These are phyloP conservation scores for Populus nigra DNA, from an alignment of 345 rosid species.

Conservation along the genomic window DNA sequence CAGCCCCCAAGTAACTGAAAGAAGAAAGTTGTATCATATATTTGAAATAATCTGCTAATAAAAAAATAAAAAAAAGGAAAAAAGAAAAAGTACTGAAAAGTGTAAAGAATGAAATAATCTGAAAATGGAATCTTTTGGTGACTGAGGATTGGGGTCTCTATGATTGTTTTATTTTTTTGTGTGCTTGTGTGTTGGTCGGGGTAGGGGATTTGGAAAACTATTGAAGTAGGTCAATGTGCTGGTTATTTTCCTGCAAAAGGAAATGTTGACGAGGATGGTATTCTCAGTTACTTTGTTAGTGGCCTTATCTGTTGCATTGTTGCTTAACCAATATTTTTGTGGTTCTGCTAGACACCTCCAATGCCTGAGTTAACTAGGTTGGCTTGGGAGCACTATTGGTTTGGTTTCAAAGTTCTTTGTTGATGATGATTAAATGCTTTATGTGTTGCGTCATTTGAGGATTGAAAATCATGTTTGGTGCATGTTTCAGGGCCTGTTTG, in stretches of 20 bases:
- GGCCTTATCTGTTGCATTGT: background rate
- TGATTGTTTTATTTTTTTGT: background rate
- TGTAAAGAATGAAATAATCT: background rate
- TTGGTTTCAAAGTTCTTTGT: background rate
- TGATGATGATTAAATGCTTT: background rate
- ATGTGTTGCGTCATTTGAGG: conserved; percentile 10
- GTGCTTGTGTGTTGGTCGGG: background rate
- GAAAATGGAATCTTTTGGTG: background rate
- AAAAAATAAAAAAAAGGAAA: background rate
- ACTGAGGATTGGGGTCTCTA: background rate
- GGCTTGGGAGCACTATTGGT: background rate
- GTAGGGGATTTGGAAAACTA: background rate
- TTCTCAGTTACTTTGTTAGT: background rate
- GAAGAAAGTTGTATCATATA: background rate
- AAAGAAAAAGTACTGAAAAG: no score
- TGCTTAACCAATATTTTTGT: background rate
- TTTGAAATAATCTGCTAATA: background rate
- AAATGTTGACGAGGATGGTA: background rate
- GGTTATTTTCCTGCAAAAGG: background rate
- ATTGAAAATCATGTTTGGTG: conserved; percentile 25
- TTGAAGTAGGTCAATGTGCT: background rate
- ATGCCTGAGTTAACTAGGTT: background rate
- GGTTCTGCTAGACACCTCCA: no score
- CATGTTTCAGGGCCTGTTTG: conserved; percentile 71
- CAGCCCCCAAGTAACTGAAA: background rate